Evolutionary conservation across 805 yeast species (phyloP), one percentile per base, ranked within the genome.

Genomic region (Hanseniaspora taiwanica): DNA sequence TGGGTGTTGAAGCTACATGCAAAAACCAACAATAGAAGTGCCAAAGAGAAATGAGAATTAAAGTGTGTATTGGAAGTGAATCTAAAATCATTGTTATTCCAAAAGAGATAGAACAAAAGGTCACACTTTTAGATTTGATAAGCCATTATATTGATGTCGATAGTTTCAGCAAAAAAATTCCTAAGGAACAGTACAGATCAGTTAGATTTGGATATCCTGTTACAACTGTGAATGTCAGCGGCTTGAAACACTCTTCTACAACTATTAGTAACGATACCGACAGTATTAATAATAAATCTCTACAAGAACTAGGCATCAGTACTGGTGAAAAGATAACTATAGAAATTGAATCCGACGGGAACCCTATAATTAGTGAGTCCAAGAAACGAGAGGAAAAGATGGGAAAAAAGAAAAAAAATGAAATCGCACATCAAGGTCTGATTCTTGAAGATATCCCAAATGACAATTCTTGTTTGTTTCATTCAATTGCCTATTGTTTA

Each of bases 401-500:
- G 19, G 19, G 34, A 24, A 35, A 21, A 16, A 20, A 37, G 21
- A 12, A 33, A 7, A 29, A 13, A 21, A 8, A 23, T 18, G 19
- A 14, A 19, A 18, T 16, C 38, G 14, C 17, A 42, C n/a, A 33
- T 45, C 9, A 6, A 37, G 21, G 17, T 33, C 29, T 39, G 16
- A 64, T 69, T 7, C 60, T 78, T 6, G 67, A 82, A 21, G 68
- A 71, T 38, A 73, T 80, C 42, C 79, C 82, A 0, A 86, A 81
- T 52, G 89, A 81, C 55, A 81, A 81, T 53, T 78, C 89, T 7
- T 81, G 93, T 52, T 58, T 81, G 40, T 81, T 81, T 60, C 74
- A 80, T 48, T 67, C 87, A 1, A 64, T 81, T 2, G 65, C 76
- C 2, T 74, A 72, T 48, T 70, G 75, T 10, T 53, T 68, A 2